phyloP scores from a whole-genome alignment of 495 filamentous ascomycete genomes.

The Emericellopsis terricola region DNA sequence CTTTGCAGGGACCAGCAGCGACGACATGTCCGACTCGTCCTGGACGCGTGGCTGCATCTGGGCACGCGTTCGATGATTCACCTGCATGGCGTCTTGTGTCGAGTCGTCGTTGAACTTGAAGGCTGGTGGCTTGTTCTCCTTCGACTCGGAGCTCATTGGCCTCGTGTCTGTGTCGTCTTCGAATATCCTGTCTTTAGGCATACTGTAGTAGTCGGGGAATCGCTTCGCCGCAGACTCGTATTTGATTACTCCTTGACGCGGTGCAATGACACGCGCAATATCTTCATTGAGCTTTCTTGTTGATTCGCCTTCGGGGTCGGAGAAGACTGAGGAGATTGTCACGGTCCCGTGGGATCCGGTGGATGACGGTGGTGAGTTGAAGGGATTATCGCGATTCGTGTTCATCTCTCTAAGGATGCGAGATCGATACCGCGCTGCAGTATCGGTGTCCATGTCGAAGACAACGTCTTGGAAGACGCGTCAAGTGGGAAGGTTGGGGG shows the following conservation, averaged over 20 bases:
- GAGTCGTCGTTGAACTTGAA: slow-evolving; percentile 10
- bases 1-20: slow-evolving; percentile 13
- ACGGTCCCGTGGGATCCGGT: slow-evolving; percentile 32
- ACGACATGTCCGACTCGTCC: slow-evolving; percentile 20
- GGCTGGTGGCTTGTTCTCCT: slow-evolving; percentile 21
- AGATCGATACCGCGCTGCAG: slow-evolving; percentile 10
- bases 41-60: slow-evolving; percentile 28
- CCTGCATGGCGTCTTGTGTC: slow-evolving; percentile 9
- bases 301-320: slow-evolving; percentile 26
- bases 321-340: slow-evolving; percentile 24
- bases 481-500: too few species aligned
- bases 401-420: slow-evolving; percentile 20
- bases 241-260: slow-evolving; percentile 1
- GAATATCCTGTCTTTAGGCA: slow-evolving; percentile 3
- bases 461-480: too few species aligned
- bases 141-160: slow-evolving; percentile 5
- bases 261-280: slow-evolving; percentile 5
- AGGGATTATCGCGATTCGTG: slow-evolving; percentile 22
- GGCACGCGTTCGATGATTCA: slow-evolving; percentile 11
- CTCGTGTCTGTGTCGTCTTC: slow-evolving; percentile 5
- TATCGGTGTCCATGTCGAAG: slow-evolving; percentile 3
- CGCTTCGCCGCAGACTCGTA: slow-evolving; percentile 3
- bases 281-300: slow-evolving; percentile 18
- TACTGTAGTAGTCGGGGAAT: slow-evolving; percentile 3
- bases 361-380: slow-evolving; percentile 30